Conservation (phyloP, 345 rosid species). For the sweet orange (Citrus sinensis) region DVS_A1.0 CM039165.1:32781501-32782000, state of each 20-base stretch:
- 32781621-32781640: background rate
- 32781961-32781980: background rate
- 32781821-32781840: background rate
- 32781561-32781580: background rate
- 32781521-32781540: background rate
- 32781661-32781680: no score
- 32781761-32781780: background rate
- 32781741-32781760: background rate
- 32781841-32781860: slow-evolving; percentile 57
- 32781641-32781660: background rate
- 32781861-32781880: slow-evolving; percentile 83
- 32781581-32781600: background rate
- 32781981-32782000: background rate
- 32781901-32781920: slow-evolving; percentile 68
- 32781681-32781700: no score
- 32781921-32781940: slow-evolving; percentile 38
- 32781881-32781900: slow-evolving; percentile 86
- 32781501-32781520: background rate
- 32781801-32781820: background rate
- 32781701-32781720: no score
- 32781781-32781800: background rate
- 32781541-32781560: no score
- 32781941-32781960: background rate
- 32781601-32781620: background rate
- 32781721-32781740: background rate